A percentile compares a stretch with the other conserved stretches of the same genome.
These are phyloP conservation scores for Trifolium subterraneum DNA, from an alignment of 306 rosid species.

Conservation along the genomic window DNA sequence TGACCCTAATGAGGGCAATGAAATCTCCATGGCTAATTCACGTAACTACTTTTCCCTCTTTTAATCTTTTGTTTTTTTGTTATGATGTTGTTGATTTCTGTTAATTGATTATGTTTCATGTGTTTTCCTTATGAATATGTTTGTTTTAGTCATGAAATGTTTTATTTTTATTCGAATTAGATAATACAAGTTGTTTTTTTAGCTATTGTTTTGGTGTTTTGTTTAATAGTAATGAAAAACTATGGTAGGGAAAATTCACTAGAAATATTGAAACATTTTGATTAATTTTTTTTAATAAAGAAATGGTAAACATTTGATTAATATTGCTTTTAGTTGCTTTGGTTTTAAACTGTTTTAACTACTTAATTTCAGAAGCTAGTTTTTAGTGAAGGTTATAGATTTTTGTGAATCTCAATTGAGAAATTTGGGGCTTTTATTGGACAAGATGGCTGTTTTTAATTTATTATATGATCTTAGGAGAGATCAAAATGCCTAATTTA, in stretches of 20 bases:
- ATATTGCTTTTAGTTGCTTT: background rate
- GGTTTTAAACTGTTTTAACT: background rate
- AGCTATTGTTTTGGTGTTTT: background rate
- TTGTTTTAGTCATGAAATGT: background rate
- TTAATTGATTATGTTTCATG: background rate
- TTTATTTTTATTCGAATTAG: background rate
- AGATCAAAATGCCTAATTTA: background rate
- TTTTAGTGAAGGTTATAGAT: background rate
- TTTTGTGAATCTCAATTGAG: background rate
- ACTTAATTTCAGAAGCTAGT: background rate
- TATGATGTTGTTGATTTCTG: background rate
- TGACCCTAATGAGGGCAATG: slow-evolving; percentile 90
- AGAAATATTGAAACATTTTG: background rate
- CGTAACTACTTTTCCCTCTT: slow-evolving; percentile 50
- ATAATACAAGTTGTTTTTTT: background rate
- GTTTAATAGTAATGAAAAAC: background rate
- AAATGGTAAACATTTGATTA: background rate
- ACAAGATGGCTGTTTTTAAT: background rate
- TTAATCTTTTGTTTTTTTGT: background rate
- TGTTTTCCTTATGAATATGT: background rate
- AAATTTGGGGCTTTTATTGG: background rate
- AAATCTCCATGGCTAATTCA: slow-evolving; percentile 97
- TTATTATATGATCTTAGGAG: too few relatives aligned
- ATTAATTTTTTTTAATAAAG: background rate
- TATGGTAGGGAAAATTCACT: background rate